Evolutionary conservation across 345 rosid genomes (phyloP), one percentile per base, ranked within the genome.

Genomic region (Brassica juncea): DNA sequence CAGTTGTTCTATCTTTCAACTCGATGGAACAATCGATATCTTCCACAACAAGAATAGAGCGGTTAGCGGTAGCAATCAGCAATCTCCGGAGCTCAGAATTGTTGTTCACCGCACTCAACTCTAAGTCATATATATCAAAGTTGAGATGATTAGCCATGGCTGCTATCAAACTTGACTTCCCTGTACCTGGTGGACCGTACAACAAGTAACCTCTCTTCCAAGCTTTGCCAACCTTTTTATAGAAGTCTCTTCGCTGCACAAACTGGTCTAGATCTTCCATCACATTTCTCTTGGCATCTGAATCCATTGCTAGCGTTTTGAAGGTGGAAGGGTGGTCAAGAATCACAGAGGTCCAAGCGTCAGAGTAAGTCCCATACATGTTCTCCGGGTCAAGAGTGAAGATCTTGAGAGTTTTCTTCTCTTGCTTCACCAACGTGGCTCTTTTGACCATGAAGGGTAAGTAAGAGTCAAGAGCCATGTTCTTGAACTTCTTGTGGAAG

Each of bases 321-420:
- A 52, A 52, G 3, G 58, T 52, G 2, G 58, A 52, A 52, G 58
- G 58, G 16, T 52, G 58, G 58, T 52, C 23, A 15, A 52, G 58
- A 52, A 52, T 5, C 58, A 52, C 58, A 52, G 91, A 73, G 31
- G 66, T 78, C 94, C 92, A 92, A 0, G 71, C 85, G 8, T 86
- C 86, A 1, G 84, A 71, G 71, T 84, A 67, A 77, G 77, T 82
- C 11, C 86, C 82, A 14, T 83, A 86, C 78, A 85, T 77, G 70
- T 76, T 71, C 2, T 84, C 80, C 0, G 68, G 9, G 30, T 79
- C 78, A 31, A 84, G 78, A 2, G 89, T 88, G 78, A 80, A 85
- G 79, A 92, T 81, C 84, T 86, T 90, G 58, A 86, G 74, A 0
- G 86, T 86, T 84, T 86, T 90, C 79, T 57, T 80, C 76, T 82